Evolutionary conservation across 768 basidiomycete species (phyloP).

Genomic region (Pilatotrama ljubarskyi): DNA sequence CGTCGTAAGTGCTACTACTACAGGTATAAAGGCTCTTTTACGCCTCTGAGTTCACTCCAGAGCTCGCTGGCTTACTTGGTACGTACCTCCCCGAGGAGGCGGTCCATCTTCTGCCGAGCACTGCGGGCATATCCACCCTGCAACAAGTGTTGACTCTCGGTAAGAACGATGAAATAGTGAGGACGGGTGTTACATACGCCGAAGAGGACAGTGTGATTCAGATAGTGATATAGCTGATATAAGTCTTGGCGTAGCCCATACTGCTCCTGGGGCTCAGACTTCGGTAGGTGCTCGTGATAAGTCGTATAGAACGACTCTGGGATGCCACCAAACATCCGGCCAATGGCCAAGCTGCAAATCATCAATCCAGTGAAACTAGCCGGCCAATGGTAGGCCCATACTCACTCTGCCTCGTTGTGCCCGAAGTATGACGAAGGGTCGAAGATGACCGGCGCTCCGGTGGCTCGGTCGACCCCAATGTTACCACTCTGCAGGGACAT

Average conservation of each 20-base stretch:
- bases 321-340: slow-evolving; percentile 80
- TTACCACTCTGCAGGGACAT: slow-evolving; percentile 61
- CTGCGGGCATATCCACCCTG: slow-evolving; percentile 54
- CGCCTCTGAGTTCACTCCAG: no score
- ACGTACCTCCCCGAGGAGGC: slow-evolving; percentile 40
- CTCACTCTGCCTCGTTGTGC: slow-evolving; percentile 81
- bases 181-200: slow-evolving; percentile 50
- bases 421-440: slow-evolving; percentile 81
- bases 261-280: slow-evolving; percentile 62
- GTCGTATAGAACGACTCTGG: slow-evolving; percentile 59
- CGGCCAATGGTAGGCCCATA: no score
- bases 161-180: not conserved
- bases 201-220: slow-evolving; percentile 80
- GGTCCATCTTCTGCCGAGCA: slow-evolving; percentile 50
- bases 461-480: slow-evolving; percentile 55
- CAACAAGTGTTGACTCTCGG: not conserved
- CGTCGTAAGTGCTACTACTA: no score
- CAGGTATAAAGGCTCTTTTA: no score
- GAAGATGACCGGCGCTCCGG: slow-evolving; percentile 65
- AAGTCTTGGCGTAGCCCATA: slow-evolving; percentile 64
- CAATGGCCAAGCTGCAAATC: slow-evolving; percentile 62
- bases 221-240: slow-evolving; percentile 81
- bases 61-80: not conserved
- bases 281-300: slow-evolving; percentile 65
- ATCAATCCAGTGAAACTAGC: no score